A percentile compares a stretch with the other conserved stretches of the same genome.
These are phyloP conservation scores for Sarocladiaceae sp. DNA, from an alignment of 2,329 filamentous ascomycete species.

Conservation along the genomic window DNA sequence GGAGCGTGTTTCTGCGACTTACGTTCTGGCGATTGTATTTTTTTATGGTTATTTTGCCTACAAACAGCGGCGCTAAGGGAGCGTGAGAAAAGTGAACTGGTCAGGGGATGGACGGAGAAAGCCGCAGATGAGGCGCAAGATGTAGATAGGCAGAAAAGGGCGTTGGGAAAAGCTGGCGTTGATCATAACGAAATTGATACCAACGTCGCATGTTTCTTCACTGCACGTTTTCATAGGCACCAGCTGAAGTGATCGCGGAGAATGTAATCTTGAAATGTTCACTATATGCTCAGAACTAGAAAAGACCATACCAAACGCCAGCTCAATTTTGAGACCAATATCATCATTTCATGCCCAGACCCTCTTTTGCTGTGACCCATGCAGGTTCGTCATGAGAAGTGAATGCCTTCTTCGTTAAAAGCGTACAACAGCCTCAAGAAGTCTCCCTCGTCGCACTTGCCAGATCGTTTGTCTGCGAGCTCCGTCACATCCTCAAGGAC, in stretches of 20 bases:
- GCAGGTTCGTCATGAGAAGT: slow-evolving; percentile 62
- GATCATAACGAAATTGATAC: slow-evolving; percentile 1
- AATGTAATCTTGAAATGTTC: too few species aligned
- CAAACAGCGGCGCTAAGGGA: too few species aligned
- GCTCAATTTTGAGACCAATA: not conserved
- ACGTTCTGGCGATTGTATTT: slow-evolving; percentile 7
- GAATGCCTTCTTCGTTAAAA: slow-evolving; percentile 90
- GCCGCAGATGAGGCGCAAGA: not conserved
- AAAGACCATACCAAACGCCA: not conserved
- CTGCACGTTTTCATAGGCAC: too few species aligned
- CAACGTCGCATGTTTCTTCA: not conserved
- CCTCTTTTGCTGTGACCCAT: not conserved
- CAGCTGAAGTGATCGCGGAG: too few species aligned
- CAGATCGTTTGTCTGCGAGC: slow-evolving; percentile 74
- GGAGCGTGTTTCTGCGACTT: not conserved
- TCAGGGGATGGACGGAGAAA: not conserved
- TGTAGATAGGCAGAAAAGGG: not conserved
- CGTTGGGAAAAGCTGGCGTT: not conserved
- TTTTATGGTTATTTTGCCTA: not conserved
- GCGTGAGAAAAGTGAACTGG: too few species aligned
- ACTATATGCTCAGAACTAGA: not conserved
- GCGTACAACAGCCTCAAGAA: slow-evolving; percentile 76
- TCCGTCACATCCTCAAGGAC: slow-evolving; percentile 78
- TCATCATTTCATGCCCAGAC: slow-evolving; percentile 4
- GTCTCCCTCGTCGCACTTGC: slow-evolving; percentile 89